Base-by-base conservation (phyloP, 2,329 filamentous ascomycete genomes). In the Ophioceras dolichostomum region DNA sequence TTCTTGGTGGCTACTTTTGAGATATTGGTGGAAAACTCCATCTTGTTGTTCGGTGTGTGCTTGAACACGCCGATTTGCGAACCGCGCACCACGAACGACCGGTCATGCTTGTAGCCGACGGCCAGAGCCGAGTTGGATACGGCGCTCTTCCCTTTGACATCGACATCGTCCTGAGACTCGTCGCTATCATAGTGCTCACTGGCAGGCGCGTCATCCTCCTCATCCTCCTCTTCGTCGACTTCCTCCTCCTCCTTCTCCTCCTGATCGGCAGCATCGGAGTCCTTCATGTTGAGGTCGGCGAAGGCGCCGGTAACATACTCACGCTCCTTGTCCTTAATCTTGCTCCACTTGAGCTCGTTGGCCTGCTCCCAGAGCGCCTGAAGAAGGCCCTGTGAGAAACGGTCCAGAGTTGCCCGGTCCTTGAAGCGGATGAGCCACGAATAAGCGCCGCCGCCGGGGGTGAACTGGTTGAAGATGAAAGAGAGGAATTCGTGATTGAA, bases 401-500 rank as follows among this genome's bases (percentile, higher is more conserved):
- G 72, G 55, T 94, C 87, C 37, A 93, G 68, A 0, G 79, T 79
- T 16, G 76, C 65, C 48, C 87, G 82, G 47, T 94, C 83, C 50
- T 82, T 85, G 65, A 98, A 98, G 12, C 88, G 79, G 26, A 98
- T 65, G 12, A 98, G 72, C 89, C 91, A 98, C 1, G 91, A 98
- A 57, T 88, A 93, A 4, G 91, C 89, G 2, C 83, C 83, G 2
- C 88, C 86, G 57, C 95, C 85, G 26, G 79, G 72, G 12, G 82
- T 74, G 56, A 94, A 96, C 55, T 95, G 87, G 52, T 98, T 98
- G 71, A 98, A 98, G 52, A 98, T 95, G 56, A 96, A 96, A 0
- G 89, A 96, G n/a, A 94, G 69, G 50, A 89, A 96, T 57, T 98
- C 91, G 47, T 95, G 96, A 61, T 96, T 96, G 67, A 96, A 98